Evolutionary conservation across 345 rosid genomes (phyloP).

Genomic region (Luvunga scandens): DNA sequence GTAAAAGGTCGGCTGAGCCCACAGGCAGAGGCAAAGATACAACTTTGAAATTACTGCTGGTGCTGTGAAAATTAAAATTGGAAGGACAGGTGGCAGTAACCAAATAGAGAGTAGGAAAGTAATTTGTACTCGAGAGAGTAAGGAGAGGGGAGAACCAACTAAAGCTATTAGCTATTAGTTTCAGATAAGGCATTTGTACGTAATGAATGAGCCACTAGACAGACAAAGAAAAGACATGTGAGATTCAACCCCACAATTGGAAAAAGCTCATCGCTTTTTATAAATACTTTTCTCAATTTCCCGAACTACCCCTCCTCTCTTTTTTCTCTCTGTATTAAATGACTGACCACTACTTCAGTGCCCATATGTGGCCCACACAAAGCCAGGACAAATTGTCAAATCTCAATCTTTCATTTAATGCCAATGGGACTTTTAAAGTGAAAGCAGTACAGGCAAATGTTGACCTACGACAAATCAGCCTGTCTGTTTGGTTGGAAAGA

Average conservation of each 20-base stretch:
- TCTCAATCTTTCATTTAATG: not conserved
- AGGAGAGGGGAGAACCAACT: not conserved
- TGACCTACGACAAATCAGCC: not conserved
- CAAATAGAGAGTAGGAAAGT: not conserved
- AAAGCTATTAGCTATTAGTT: not conserved
- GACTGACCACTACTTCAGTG: not conserved
- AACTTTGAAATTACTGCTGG: too few relatives aligned
- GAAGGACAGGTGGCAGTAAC: not conserved
- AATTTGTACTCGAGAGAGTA: not conserved
- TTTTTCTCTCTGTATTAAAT: not conserved
- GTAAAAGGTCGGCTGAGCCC: not conserved
- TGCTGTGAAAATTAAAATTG: too few relatives aligned
- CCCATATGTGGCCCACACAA: not conserved
- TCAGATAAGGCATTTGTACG: conserved; percentile 32
- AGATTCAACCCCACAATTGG: conserved; percentile 27
- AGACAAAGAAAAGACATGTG: conserved; percentile 25
- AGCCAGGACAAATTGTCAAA: not conserved
- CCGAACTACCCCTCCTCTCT: conserved; percentile 10
- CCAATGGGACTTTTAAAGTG: not conserved
- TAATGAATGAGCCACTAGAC: conserved; percentile 9
- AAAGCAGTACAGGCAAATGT: not conserved
- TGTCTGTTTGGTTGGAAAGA: not conserved
- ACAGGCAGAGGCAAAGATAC: too few relatives aligned
- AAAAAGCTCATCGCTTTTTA: conserved; percentile 25
- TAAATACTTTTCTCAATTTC: not conserved